A percentile compares a stretch with the other conserved stretches of the same genome.
Evolutionary conservation across 2,329 filamentous ascomycete genomes (phyloP).

Genomic region (Fusarium equiseti): DNA sequence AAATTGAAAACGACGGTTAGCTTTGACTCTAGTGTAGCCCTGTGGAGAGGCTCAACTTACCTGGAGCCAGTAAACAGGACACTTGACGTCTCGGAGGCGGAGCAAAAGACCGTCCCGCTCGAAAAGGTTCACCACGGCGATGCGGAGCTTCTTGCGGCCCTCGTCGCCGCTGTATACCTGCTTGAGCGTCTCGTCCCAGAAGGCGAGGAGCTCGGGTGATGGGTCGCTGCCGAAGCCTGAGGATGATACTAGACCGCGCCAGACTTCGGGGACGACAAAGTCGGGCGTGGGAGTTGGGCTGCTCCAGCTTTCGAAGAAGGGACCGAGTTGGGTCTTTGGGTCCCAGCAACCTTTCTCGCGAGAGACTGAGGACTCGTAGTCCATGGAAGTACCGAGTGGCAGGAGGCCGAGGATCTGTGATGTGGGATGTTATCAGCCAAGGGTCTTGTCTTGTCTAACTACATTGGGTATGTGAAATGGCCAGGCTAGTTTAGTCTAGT

Average conservation of each 20-base stretch:
- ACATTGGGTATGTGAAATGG: neutral
- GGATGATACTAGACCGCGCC: conserved; percentile 58
- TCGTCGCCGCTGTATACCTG: conserved; percentile 62
- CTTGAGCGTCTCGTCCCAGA: conserved; percentile 62
- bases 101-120: conserved; percentile 62
- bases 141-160: conserved; percentile 61
- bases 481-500: neutral
- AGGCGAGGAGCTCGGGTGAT: conserved; percentile 53
- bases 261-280: conserved; percentile 62
- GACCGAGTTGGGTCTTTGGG: conserved; percentile 55
- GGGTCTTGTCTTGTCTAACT: conserved; percentile 3
- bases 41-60: conserved; percentile 47
- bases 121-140: conserved; percentile 59
- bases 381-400: conserved; percentile 65
- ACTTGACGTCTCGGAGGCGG: conserved; percentile 61
- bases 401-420: conserved; percentile 61
- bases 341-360: conserved; percentile 64
- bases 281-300: conserved; percentile 56
- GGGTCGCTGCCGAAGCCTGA: conserved; percentile 61
- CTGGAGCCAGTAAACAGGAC: conserved; percentile 66
- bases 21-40: neutral
- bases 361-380: conserved; percentile 62
- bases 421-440: conserved; percentile 18
- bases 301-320: conserved; percentile 59
- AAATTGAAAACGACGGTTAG: conserved; percentile 8